These are phyloP conservation scores for Notholithocarpus densiflorus DNA, from an alignment of 306 rosid species.

Conservation along the genomic window DNA sequence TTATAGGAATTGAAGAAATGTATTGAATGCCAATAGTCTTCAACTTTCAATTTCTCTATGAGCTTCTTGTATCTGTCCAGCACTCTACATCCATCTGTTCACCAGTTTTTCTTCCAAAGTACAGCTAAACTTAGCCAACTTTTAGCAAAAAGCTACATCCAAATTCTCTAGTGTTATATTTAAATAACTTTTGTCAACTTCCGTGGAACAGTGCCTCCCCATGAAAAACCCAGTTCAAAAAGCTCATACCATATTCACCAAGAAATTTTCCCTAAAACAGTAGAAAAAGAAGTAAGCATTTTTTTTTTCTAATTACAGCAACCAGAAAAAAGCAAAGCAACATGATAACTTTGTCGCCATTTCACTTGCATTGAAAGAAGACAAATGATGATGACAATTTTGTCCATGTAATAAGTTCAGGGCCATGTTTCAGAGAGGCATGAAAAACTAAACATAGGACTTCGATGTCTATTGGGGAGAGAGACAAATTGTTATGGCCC, in stretches of 20 bases:
- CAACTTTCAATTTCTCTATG: constrained; percentile 25
- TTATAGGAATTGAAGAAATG: no score
- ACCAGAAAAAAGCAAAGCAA: background rate
- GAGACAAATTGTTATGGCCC: no score
- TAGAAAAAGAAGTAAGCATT: background rate
- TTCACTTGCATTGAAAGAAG: background rate
- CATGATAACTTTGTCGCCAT: no score
- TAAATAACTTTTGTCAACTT: constrained; percentile 3
- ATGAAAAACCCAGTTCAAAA: constrained; percentile 41
- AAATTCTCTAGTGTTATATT: background rate
- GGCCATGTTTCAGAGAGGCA: background rate
- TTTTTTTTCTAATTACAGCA: background rate
- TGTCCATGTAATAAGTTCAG: background rate
- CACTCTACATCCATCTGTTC: constrained; percentile 52
- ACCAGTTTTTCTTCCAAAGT: no score
- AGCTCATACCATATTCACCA: constrained; percentile 30
- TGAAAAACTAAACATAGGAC: background rate
- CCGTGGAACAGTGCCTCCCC: constrained; percentile 34
- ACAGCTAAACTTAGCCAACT: no score
- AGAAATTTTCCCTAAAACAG: constrained; percentile 34
- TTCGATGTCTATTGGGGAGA: background rate
- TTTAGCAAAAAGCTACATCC: no score
- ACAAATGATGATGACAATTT: background rate
- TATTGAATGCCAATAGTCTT: constrained; percentile 21
- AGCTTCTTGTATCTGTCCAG: constrained; percentile 50